Evolutionary conservation across 352 stramenopile species (phyloP), one percentile per base, ranked within the genome.

Genomic region (Phytophthora pisi): DNA sequence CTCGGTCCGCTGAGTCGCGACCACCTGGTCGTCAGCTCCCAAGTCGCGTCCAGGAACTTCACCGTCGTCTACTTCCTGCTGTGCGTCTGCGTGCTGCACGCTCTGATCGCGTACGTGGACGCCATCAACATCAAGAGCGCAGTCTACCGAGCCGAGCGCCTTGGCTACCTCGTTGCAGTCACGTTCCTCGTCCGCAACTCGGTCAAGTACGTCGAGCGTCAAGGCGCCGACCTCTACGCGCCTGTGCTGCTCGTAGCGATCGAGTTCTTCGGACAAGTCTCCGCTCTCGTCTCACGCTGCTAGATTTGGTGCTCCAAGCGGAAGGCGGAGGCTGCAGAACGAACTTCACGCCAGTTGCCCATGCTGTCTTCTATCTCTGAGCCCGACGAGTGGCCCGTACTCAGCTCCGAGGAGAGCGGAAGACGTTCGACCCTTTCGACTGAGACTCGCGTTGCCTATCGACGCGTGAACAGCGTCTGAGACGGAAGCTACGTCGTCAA

Each of bases 31-130:
- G 15, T 72, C 28, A 49, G 26, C 26, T 64, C 59, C 6, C 45
- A 16, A 0, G 40, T 55, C 3, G 54, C 54, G 15, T 52, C 59
- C 23, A 31, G 15, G 23, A 73, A 69, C 30, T 73, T 68, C 15
- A 64, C 26, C 5, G 66, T 65, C n/a, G 53, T 73, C 49, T 69
- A 73, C 47, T 61, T 73, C 13, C 24, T 73, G 15, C 42, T 73
- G 5, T 53, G 40, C 18, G 66, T 73, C 7, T 73, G 66, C 31
- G 40, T 69, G 0, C 28, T 73, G 3, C 59, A 73, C 42, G 65
- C 65, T 10, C 5, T 52, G 15, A 64, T 72, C 38, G 65, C 65
- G 1, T 68, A 68, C 59, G 45, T 68, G 6, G 65, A 72, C n/a
- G 47, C 47, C 1, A 57, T 57, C n/a, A 51, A 68, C 53, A 65